Conservation (phyloP, 768 basidiomycete species). For the Collybiopsis confluens region DNA sequence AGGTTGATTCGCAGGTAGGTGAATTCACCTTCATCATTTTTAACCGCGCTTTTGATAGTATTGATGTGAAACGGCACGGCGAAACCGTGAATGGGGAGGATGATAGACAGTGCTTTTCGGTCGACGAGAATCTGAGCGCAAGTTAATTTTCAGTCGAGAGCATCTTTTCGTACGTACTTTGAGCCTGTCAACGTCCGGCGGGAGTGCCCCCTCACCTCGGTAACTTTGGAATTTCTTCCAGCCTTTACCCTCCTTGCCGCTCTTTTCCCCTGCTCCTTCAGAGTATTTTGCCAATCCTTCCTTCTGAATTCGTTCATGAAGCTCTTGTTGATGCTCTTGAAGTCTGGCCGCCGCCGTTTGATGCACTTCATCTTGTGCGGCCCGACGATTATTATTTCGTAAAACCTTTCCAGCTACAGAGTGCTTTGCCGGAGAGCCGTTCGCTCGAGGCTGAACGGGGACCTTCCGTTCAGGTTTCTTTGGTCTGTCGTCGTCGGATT, state of each 20-base stretch:
- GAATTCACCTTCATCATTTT: slow-evolving; percentile 94
- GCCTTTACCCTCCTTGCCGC: slow-evolving; percentile 83
- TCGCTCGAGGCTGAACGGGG: slow-evolving; percentile 46
- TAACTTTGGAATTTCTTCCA: slow-evolving; percentile 98
- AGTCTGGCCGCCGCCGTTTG: slow-evolving; percentile 74
- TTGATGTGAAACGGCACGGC: slow-evolving; percentile 98
- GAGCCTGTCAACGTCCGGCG: slow-evolving; percentile 74
- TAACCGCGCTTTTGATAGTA: slow-evolving; percentile 96
- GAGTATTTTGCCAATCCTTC: slow-evolving; percentile 83
- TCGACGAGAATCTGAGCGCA: slow-evolving; percentile 78
- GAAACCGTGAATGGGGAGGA: slow-evolving; percentile 91
- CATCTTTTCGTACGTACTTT: slow-evolving; percentile 51
- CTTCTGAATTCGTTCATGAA: slow-evolving; percentile 72
- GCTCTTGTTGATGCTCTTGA: slow-evolving; percentile 80
- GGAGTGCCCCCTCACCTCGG: slow-evolving; percentile 88
- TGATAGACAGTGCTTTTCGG: slow-evolving; percentile 82
- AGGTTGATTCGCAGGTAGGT: slow-evolving; percentile 96
- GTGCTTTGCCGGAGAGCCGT: slow-evolving; percentile 68
- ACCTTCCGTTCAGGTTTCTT: slow-evolving; percentile 53
- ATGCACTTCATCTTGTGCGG: slow-evolving; percentile 80
- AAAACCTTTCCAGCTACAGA: slow-evolving; percentile 82
- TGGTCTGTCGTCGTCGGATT: slow-evolving; percentile 54
- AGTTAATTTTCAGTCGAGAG: background rate
- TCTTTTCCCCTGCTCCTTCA: slow-evolving; percentile 69
- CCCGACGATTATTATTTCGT: slow-evolving; percentile 86